Evolutionary conservation across 2,329 filamentous ascomycete genomes (phyloP), one percentile per base, ranked within the genome.

Genomic region (Rutstroemia sp.): DNA sequence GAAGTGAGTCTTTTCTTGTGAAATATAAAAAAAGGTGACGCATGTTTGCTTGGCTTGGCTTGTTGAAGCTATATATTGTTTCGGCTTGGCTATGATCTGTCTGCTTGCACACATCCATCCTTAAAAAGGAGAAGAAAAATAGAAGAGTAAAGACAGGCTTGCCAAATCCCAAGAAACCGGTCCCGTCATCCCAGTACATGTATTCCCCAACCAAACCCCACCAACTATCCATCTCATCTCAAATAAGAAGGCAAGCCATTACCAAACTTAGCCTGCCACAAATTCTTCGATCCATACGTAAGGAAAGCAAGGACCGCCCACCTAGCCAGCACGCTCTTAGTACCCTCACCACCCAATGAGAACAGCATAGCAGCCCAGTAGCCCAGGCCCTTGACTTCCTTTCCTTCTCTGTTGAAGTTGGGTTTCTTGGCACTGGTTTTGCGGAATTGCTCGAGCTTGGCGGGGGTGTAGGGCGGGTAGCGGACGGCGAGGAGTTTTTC

Each of bases 401-500:
- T 75, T 60, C 83, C 82, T 56, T 78, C 70, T 64, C 84, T 80
- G 69, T 85, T 81, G 67, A 87, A 87, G 69, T 83, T 76, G 60
- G 83, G 81, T 67, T 74, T 78, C 60, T 67, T 57, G 19, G 64
- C 63, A 50, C 74, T 73, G 62, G 81, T 68, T 45, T 70, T 68
- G 49, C 73, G 64, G 59, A 79, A 71, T 48, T 75, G 71, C 46
- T 71, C 69, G 57, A 82, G 73, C 52, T 70, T 70, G 47, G 63
- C 67, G 16, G 60, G 59, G 36, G n/a, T 52, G 70, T 84, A 86
- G 2, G 84, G 84, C 73, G 84, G 80, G 72, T 87, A 87, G 59
- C 89, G 80, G 52, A 89, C 76, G 57, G 80, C 78, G 63, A 92
- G 73, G 58, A 90, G 67, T 40, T 73, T 74, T 68, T 90, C 86